Percentiles rank a stretch among this genome's conserved stretches.
Conservation (phyloP, 768 basidiomycete species). For the Suillus subalutaceus region DNA sequence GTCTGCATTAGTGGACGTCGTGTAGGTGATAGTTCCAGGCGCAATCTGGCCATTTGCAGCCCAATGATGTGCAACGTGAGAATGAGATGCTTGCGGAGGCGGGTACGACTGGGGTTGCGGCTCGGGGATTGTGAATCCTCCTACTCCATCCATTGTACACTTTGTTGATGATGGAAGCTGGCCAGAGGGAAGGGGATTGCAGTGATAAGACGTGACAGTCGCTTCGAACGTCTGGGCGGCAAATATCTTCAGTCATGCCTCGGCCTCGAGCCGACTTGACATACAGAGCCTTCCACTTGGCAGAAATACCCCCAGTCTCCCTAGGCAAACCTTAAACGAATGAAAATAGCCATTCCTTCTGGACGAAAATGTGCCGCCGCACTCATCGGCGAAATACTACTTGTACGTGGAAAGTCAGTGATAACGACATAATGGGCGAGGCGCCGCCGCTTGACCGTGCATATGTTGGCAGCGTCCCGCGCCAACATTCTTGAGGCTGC, state of each 20-base stretch:
- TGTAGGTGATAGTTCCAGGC: constrained; percentile 77
- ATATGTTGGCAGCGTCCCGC: background rate
- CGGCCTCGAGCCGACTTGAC: background rate
- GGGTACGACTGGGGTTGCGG: constrained; percentile 33
- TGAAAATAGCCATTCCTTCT: background rate
- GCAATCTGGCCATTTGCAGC: constrained; percentile 46
- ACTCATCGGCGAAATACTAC: background rate
- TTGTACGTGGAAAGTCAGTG: background rate
- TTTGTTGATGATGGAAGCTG: constrained; percentile 13
- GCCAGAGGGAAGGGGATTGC: constrained; percentile 5
- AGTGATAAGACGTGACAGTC: constrained; percentile 19
- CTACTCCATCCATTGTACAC: constrained; percentile 23
- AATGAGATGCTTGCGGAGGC: constrained; percentile 13
- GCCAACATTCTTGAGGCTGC: background rate
- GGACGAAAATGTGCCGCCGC: background rate
- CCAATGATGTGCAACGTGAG: background rate
- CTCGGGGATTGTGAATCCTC: constrained; percentile 28
- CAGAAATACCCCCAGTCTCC: background rate
- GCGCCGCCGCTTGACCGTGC: background rate
- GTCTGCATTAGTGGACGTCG: constrained; percentile 62
- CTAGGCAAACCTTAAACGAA: background rate
- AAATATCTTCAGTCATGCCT: background rate
- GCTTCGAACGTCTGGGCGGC: constrained; percentile 7
- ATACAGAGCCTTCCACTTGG: background rate
- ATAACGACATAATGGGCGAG: background rate